Evolutionary conservation across 306 rosid genomes (phyloP).

Genomic region (Inga laurina): DNA sequence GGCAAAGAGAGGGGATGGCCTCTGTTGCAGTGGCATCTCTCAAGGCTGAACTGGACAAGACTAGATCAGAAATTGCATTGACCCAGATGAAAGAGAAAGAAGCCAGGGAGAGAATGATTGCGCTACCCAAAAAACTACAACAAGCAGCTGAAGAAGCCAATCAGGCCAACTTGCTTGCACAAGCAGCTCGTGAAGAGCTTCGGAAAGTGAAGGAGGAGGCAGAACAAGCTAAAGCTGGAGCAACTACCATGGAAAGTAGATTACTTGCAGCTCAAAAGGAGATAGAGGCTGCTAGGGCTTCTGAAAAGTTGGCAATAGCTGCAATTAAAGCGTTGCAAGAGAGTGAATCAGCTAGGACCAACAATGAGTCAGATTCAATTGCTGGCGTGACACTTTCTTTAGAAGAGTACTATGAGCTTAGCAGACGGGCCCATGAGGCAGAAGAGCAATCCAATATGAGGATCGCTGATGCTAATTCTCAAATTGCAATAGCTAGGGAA

Average conservation of each 20-base stretch:
- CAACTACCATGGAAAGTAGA: constrained; percentile 84
- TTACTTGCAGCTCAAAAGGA: constrained; percentile 88
- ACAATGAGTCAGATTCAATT: constrained; percentile 54
- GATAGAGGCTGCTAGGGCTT: constrained; percentile 95
- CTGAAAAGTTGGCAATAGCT: constrained; percentile 81
- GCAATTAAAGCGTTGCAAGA: constrained; percentile 96
- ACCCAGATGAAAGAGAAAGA: constrained; percentile 96
- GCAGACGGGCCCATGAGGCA: constrained; percentile 92
- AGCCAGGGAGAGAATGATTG: constrained; percentile 72
- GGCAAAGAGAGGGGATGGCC: constrained; percentile 98
- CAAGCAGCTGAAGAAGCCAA: constrained; percentile 82
- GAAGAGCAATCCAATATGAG: constrained; percentile 84
- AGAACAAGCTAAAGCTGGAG: constrained; percentile 95
- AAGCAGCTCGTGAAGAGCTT: constrained; percentile 69
- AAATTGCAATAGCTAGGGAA: constrained; percentile 77
- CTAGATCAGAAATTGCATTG: constrained; percentile 83
- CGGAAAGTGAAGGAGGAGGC: constrained; percentile 77
- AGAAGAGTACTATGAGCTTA: constrained; percentile 94
- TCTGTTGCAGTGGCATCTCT: constrained; percentile 88
- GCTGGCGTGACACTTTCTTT: constrained; percentile 76
- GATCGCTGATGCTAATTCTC: constrained; percentile 73
- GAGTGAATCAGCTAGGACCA: constrained; percentile 71
- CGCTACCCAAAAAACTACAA: constrained; percentile 81
- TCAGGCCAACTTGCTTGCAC: constrained; percentile 75
- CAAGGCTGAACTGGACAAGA: constrained; percentile 82